Base-by-base conservation (phyloP, 352 stramenopile species). In the Lagenidium giganteum region DNA sequence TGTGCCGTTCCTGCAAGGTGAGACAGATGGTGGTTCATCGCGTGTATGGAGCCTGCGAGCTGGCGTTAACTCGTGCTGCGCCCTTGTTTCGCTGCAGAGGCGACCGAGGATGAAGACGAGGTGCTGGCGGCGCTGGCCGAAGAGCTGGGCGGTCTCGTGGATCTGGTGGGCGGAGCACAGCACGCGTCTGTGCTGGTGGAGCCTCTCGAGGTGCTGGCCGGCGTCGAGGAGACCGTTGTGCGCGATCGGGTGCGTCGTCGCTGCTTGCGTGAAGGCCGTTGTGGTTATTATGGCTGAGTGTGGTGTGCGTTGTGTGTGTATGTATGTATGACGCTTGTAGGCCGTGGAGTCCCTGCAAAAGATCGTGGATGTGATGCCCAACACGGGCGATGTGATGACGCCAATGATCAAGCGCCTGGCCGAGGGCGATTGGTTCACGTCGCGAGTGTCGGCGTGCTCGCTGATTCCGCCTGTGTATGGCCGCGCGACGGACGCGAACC, bases 191-290 rank as follows among this genome's bases (percentile, higher is more conserved):
- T 87, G 16, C 68, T 95, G 3, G 59, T 98, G 6, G 64, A 96
- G 26, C 85, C 86, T 7, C 88, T 97, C 30, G 93, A 98, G 61
- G 74, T 91, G 26, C 74, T 98, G 8, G 87, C 84, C 4, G 74
- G 66, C 34, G 81, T 97, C 6, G 93, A 98, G 65, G 93, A 98
- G 57, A 98, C 90, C 3, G 93, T 97, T 13, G 93, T 98, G 20
- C 73, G 93, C 9, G 85, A 97, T 43, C 70, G 68, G 34, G 65
- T 76, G 64, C 26, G 54, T 52, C 9, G 12, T 37, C 21, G 28
- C 20, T 9, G 35, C 25, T 39, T 6, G 21, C 22, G 17, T 31
- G 27, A 21, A 54, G 6, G 18, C 22, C 11, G 4, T 21, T 7
- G 11, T 4, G 24, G n/a, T 30, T 14, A 24, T 7, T 9, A 8